Conservation (phyloP, 129 eudicot species). For the Kitagawia praeruptora region DNA sequence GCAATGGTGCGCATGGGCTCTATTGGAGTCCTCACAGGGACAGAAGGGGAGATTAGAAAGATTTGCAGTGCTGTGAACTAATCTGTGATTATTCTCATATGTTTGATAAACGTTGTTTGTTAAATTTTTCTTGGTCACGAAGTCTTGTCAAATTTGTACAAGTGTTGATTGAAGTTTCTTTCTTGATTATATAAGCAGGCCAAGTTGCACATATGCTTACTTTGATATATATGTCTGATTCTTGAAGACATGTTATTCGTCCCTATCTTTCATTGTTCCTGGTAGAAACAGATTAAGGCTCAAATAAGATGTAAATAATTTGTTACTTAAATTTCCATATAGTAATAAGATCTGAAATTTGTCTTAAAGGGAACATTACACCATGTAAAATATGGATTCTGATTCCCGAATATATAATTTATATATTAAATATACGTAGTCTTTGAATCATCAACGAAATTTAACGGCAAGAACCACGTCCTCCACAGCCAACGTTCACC, state of each 20-base stretch:
- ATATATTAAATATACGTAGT: no score
- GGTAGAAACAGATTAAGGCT: no score
- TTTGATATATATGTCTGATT: neutral
- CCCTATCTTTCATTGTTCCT: no score
- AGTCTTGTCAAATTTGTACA: neutral
- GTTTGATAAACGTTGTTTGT: neutral
- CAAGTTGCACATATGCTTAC: neutral
- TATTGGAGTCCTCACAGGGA: conserved; percentile 27
- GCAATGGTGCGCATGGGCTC: conserved; percentile 39
- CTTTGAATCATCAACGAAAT: no score
- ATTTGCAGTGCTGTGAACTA: conserved; percentile 20
- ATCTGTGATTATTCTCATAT: neutral
- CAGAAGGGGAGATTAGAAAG: conserved; percentile 30
- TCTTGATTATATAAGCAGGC: neutral
- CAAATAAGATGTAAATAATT: no score
- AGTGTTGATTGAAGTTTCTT: neutral
- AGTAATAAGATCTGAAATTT: no score
- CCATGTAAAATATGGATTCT: no score
- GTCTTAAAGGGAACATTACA: no score
- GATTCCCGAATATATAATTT: no score
- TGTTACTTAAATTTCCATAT: no score
- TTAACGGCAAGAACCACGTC: neutral
- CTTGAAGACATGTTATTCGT: neutral
- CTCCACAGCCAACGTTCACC: neutral
- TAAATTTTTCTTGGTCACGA: neutral